phyloP scores from a whole-genome alignment of 2,329 filamentous ascomycete species.

The Ophiostoma australiae region DNA sequence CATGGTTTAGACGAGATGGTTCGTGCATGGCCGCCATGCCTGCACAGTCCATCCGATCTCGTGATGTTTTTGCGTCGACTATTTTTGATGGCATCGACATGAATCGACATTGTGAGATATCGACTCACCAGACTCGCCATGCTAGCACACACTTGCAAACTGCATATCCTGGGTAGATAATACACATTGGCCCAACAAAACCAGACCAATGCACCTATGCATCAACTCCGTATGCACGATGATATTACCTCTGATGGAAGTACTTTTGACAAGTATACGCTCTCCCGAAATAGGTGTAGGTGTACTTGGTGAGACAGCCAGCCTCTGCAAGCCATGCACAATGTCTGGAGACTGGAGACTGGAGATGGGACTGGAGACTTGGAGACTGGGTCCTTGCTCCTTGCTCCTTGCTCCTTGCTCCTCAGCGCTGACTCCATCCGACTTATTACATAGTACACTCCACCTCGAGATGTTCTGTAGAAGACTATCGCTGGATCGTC shows the following conservation, averaged over 20 bases:
- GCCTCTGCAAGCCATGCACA: constrained; percentile 2
- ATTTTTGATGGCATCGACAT: not conserved
- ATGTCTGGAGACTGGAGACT: not conserved
- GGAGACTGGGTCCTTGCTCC: not conserved
- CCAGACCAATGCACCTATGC: constrained; percentile 7
- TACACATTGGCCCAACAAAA: constrained; percentile 12
- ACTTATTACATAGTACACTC: constrained; percentile 8
- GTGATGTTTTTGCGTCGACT: not conserved
- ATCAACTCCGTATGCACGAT: constrained; percentile 16
- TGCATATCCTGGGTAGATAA: not conserved
- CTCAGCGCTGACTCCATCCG: not conserved
- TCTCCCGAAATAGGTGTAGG: not conserved
- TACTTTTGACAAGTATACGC: not conserved
- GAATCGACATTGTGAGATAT: not conserved
- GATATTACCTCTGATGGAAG: not conserved
- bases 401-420: too few species aligned
- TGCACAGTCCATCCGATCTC: not conserved
- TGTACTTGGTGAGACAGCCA: constrained; percentile 5
- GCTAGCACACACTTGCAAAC: not conserved
- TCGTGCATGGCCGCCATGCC: not conserved
- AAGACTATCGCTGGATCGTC: constrained; percentile 1
- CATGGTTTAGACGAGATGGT: not conserved
- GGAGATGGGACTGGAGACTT: too few species aligned
- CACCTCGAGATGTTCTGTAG: not conserved
- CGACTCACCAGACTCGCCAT: not conserved